These are phyloP conservation scores for Gnaphalium uliginosum DNA, from an alignment of 129 eudicot genomes.

Conservation along the genomic window DNA sequence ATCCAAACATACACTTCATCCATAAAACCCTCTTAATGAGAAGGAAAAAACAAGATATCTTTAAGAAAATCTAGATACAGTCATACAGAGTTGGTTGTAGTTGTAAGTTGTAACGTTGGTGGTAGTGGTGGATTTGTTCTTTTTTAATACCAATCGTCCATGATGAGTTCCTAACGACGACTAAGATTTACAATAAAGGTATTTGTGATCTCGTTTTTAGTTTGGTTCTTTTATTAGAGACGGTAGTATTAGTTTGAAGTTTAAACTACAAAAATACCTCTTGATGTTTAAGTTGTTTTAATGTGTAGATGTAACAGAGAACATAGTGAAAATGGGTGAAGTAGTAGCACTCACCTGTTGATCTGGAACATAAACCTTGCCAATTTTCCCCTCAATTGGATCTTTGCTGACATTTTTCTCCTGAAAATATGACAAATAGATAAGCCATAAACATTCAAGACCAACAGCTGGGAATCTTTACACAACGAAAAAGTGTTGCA, in stretches of 20 bases:
- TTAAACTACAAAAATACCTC: not conserved
- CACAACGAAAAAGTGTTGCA: not conserved
- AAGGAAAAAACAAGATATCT: too few species aligned
- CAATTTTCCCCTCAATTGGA: slow-evolving; percentile 74
- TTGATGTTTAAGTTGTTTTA: not conserved
- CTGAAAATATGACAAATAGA: slow-evolving; percentile 38
- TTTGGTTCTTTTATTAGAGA: not conserved
- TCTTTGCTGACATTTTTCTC: slow-evolving; percentile 84
- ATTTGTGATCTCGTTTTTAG: not conserved
- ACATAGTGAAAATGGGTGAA: not conserved
- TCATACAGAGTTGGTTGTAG: not conserved
- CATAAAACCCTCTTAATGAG: not conserved
- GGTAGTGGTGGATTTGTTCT: not conserved
- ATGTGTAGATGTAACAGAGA: not conserved
- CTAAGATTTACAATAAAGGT: not conserved
- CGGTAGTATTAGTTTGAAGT: not conserved
- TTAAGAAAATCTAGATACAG: not conserved
- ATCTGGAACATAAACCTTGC: slow-evolving; percentile 84
- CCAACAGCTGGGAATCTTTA: not conserved
- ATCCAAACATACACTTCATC: not conserved
- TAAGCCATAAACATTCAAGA: not conserved
- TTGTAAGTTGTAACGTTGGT: not conserved
- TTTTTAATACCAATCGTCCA: not conserved
- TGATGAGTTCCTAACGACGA: not conserved
- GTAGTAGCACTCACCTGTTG: slow-evolving; percentile 60